Evolutionary conservation across 371 early-diverging fungal species (phyloP).

Genomic region (Apophysomyces trapeziformis): DNA sequence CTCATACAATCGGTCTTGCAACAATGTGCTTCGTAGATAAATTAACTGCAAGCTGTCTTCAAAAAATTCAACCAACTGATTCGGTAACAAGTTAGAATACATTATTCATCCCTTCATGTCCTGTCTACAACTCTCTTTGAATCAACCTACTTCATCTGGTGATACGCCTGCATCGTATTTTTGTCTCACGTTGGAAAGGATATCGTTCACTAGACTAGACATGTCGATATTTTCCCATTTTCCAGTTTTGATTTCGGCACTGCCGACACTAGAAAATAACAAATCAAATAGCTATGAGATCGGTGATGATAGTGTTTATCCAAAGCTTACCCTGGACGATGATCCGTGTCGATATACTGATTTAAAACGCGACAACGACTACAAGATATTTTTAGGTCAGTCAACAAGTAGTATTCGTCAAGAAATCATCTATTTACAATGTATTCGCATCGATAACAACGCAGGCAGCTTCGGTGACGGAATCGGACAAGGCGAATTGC

Average conservation of each 20-base stretch:
- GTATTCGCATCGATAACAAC: conserved; percentile 62
- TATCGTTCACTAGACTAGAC: conserved; percentile 35
- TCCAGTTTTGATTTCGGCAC: background rate
- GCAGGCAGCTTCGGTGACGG: conserved; percentile 51
- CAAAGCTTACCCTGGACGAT: conserved; percentile 14
- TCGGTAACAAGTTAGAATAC: conserved; percentile 1
- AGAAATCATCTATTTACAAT: conserved; percentile 29
- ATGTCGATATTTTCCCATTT: conserved; percentile 28
- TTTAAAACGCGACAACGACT: conserved; percentile 45
- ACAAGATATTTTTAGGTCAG: background rate
- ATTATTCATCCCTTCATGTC: no score
- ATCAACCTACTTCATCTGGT: conserved; percentile 36
- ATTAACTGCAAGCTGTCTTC: conserved; percentile 50
- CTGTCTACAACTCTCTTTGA: no score
- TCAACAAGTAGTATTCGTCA: no score
- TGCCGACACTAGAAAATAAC: background rate
- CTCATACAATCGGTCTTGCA: conserved; percentile 44
- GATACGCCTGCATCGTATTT: conserved; percentile 24
- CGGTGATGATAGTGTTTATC: background rate
- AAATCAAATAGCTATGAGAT: background rate
- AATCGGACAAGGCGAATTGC: conserved; percentile 43
- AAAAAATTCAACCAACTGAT: conserved; percentile 29
- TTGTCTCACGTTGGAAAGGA: conserved; percentile 34
- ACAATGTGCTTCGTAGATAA: conserved; percentile 43
- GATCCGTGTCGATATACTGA: conserved; percentile 24